Evolutionary conservation across 164 flowering plant genomes (phyloP).

Genomic region (Brasenia schreberi): DNA sequence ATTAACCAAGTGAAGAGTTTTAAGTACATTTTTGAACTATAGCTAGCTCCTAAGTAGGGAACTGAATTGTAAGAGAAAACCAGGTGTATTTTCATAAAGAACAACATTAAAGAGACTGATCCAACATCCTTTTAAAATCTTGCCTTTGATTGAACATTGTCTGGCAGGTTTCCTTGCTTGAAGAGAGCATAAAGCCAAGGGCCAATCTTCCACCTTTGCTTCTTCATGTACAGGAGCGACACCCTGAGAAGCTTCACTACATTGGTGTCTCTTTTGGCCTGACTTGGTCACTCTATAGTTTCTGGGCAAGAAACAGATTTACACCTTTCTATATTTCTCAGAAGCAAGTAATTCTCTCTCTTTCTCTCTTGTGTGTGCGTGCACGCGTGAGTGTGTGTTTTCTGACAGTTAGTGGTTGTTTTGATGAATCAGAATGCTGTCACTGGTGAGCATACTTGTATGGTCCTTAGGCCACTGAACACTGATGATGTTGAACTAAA

Average conservation of each 20-base stretch:
- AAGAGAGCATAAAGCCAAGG: conserved; percentile 77
- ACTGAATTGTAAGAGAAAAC: too few species aligned
- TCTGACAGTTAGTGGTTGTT: background rate
- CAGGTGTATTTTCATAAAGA: too few species aligned
- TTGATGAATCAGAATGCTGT: conserved; percentile 47
- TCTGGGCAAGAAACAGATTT: conserved; percentile 86
- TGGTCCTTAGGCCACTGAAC: conserved; percentile 72
- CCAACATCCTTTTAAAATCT: too few species aligned
- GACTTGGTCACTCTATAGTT: conserved; percentile 76
- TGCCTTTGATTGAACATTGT: too few species aligned
- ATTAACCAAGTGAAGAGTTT: too few species aligned
- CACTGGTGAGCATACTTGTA: conserved; percentile 95
- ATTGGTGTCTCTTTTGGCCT: conserved; percentile 97
- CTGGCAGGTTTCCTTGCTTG: conserved; percentile 66
- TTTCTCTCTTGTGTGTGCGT: background rate
- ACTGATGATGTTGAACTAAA: conserved; percentile 59
- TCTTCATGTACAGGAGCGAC: conserved; percentile 72
- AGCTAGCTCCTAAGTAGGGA: too few species aligned
- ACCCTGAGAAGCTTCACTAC: conserved; percentile 84
- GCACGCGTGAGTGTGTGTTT: too few species aligned
- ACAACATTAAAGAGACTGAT: too few species aligned
- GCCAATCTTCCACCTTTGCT: conserved; percentile 74
- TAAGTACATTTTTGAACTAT: too few species aligned
- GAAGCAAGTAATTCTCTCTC: conserved; percentile 43
- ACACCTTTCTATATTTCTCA: conserved; percentile 84